Base-by-base conservation (phyloP, 2,329 filamentous ascomycete species). In the Cercospora nicotianae region DNA sequence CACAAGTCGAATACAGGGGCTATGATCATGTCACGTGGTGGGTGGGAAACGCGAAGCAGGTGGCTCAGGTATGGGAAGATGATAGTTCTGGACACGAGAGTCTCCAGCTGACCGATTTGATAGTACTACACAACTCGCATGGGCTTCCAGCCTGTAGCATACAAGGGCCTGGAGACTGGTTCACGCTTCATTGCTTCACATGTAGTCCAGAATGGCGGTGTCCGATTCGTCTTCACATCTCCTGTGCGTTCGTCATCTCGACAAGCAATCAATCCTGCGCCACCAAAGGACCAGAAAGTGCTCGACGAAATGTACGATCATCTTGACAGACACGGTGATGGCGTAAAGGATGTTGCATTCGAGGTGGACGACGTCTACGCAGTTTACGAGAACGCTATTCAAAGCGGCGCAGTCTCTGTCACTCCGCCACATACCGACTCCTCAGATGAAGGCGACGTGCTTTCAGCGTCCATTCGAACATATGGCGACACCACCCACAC, bases 401-500 rank as follows among this genome's bases (percentile, higher is more conserved):
- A 85, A 70, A 82, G 86, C 70, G 88, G 89, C 73, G 86, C 88
- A 77, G 77, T 83, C 69, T 83, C 89, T 30, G 86, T 96, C 18
- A 84, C 87, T 71, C 79, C 84, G 23, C 92, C 93, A 0, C 80
- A 79, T 30, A 81, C 80, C 5, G 71, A 72, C n/a, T 71, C 81
- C 42, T 79, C 79, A 60, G 89, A 91, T 77, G 83, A 89, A 68
- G 79, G 89, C 73, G 92, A 92, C 33, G 83, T 85, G 64, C 87
- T 96, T 62, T 86, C 86, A 23, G 94, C 93, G 42, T 90, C 91
- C 9, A 94, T 98, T 78, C 87, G 88, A 80, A 97, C 94, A 5
- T 98, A 97, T 78, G 94, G 94, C 73, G 92, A 98, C 81, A 97
- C 94, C 12, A 97, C 93, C 0, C 94, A 98, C 81, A 97, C 94